Evolutionary conservation across 2,329 filamentous ascomycete species (phyloP), one percentile per base, ranked within the genome.

Genomic region (Nigrospora oryzae): DNA sequence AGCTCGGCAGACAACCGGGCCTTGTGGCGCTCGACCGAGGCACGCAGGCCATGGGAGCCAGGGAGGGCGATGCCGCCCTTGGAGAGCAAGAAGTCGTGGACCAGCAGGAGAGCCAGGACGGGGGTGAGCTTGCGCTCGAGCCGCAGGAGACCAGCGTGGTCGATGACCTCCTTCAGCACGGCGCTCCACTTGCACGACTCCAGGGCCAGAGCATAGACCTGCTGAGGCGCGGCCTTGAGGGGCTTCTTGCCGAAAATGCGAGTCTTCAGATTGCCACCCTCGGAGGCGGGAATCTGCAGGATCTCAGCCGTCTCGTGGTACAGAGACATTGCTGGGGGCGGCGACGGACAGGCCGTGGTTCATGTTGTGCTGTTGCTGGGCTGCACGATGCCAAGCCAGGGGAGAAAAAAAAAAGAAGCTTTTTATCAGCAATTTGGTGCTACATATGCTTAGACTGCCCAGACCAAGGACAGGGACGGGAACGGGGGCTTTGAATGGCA

Each of bases 101-200:
- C 79, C 6, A 98, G 76, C 14, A 97, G 76, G 11, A 97, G 69
- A 8, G 89, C 81, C 42, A 98, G 74, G 5, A 83, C 67, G 0
- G 91, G 89, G 1, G 84, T 86, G 43, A 97, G 75, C 87, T 95
- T 95, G 51, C 80, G 83, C 69, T 98, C 93, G 11, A 82, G 67
- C n/a, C 75, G 75, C 33, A 97, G 68, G 33, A 97, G 68, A 4
- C 81, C 84, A 1, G 89, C 77, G 52, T 76, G 80, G 54, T 96
- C 89, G 58, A 98, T 80, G n/a, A 96, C 84, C 58, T 95, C 89
- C 57, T 89, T 89, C 40, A 98, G 68, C 3, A 96, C 74, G 4
- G 72, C 63, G 55, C 90, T 93, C 88, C 91, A 96, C 80, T 95
- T 97, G 53, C 85, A 83, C 1, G 87, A 82, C 65, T 97, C 90